These are phyloP conservation scores for Cyclotella choctawhatcheeana DNA, from an alignment of 108 stramenopile species.

Conservation along the genomic window DNA sequence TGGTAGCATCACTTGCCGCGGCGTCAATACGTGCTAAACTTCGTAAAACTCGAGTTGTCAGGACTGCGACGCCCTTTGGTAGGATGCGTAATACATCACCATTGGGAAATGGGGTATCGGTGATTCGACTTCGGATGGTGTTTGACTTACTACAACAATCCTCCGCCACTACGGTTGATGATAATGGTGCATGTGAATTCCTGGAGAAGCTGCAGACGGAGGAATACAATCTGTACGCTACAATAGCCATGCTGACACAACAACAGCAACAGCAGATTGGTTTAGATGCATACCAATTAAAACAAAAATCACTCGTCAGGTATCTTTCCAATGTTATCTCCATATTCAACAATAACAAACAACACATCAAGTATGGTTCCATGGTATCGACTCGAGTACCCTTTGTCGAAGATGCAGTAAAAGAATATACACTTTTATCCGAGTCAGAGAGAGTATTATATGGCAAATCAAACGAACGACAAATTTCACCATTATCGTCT, in stretches of 20 bases:
- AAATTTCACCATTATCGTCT: neutral
- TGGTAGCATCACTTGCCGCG: conserved; percentile 21
- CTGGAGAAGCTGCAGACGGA: conserved; percentile 31
- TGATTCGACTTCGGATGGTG: conserved; percentile 40
- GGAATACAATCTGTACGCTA: conserved; percentile 35
- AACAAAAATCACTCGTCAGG: conserved; percentile 28
- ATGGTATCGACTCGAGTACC: conserved; percentile 41
- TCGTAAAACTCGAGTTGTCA: conserved; percentile 19
- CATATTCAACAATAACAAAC: conserved; percentile 17
- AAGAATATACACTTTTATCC: conserved; percentile 23
- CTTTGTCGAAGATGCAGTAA: conserved; percentile 47
- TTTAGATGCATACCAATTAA: conserved; percentile 2
- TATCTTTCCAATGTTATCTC: conserved; percentile 36
- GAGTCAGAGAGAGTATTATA: conserved; percentile 21
- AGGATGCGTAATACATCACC: conserved; percentile 39
- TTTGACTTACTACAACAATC: conserved; percentile 6
- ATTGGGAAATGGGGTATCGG: conserved; percentile 49
- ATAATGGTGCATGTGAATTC: conserved; percentile 1
- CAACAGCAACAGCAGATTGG: conserved; percentile 12
- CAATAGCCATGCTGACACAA: conserved; percentile 14
- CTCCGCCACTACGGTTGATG: no score
- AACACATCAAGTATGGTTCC: conserved; percentile 35
- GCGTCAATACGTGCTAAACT: conserved; percentile 32
- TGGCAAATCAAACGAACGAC: neutral
- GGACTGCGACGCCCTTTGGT: conserved; percentile 40